Evolutionary conservation across 371 early-diverging fungal genomes (phyloP).

Genomic region (Actinomortierella wolfii): DNA sequence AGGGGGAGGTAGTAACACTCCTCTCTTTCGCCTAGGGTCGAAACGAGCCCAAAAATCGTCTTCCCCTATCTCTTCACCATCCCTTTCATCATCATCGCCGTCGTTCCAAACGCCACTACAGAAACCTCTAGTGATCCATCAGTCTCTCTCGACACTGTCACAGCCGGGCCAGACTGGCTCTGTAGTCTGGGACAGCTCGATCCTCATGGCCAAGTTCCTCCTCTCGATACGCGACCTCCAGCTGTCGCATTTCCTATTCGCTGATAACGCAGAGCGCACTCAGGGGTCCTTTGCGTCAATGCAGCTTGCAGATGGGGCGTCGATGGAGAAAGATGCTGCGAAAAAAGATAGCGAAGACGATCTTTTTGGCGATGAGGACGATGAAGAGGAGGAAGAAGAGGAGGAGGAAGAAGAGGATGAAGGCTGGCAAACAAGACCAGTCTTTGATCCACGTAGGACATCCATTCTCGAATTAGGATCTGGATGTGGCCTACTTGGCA

Average conservation of each 20-base stretch:
- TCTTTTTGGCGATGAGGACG: slow-evolving; percentile 8
- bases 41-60: slow-evolving; percentile 9
- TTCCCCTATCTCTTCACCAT: slow-evolving; percentile 1
- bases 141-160: slow-evolving; percentile 43
- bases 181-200: slow-evolving; percentile 43
- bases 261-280: too few species aligned
- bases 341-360: neutral
- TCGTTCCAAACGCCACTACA: slow-evolving; percentile 6
- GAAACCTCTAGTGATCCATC: slow-evolving; percentile 42
- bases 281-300: too few species aligned
- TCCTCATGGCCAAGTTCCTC: slow-evolving; percentile 42
- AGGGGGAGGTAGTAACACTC: too few species aligned
- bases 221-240: slow-evolving; percentile 27
- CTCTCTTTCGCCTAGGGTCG: too few species aligned
- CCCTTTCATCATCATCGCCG: neutral
- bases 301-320: neutral
- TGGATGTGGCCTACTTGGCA: slow-evolving; percentile 42
- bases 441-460: slow-evolving; percentile 31
- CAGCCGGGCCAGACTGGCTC: slow-evolving; percentile 44
- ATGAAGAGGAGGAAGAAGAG: slow-evolving; percentile 5
- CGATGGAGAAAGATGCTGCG: slow-evolving; percentile 2
- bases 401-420: neutral
- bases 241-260: too few species aligned
- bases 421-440: neutral
- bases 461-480: slow-evolving; percentile 38